A percentile compares a stretch with the other conserved stretches of the same genome.
Conservation (phyloP, 441 rosid species). For the Aquilaria agallochum region DNA sequence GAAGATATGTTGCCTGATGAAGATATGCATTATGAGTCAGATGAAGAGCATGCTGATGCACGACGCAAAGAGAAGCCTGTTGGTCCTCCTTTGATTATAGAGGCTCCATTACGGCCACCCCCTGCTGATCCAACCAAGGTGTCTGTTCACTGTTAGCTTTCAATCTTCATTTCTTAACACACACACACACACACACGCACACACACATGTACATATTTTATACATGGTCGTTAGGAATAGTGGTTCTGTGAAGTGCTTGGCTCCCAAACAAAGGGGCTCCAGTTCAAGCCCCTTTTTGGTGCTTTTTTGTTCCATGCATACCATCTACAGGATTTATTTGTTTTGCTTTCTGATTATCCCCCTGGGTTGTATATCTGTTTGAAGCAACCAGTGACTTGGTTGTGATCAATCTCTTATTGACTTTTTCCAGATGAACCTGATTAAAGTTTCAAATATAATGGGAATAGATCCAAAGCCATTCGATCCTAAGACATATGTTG, state of each 20-base stretch:
- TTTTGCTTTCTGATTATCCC: neutral
- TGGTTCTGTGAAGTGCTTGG: too few species aligned
- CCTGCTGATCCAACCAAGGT: conserved; percentile 87
- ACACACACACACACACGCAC: too few species aligned
- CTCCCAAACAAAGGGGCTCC: too few species aligned
- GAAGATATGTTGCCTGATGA: conserved; percentile 81
- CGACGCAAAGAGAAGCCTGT: conserved; percentile 81
- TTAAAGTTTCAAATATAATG: conserved; percentile 96
- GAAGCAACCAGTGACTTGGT: conserved; percentile 3
- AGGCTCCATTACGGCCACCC: conserved; percentile 73
- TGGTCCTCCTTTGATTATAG: conserved; percentile 90
- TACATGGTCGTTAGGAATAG: too few species aligned
- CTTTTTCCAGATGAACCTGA: conserved; percentile 79
- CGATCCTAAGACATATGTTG: conserved; percentile 90
- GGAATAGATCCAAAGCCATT: conserved; percentile 91
- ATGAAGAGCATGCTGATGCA: conserved; percentile 74
- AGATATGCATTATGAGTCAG: conserved; percentile 77
- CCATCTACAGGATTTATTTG: neutral
- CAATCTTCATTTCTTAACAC: neutral
- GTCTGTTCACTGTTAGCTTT: conserved; percentile 6
- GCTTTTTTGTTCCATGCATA: too few species aligned
- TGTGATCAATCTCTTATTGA: neutral
- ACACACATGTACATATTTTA: too few species aligned
- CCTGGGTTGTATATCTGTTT: conserved; percentile 1
- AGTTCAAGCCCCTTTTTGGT: too few species aligned